Percentiles rank a stretch among this genome's conserved stretches.
Evolutionary conservation across 2,329 filamentous ascomycete genomes (phyloP).

Genomic region (Dothideomycetes sp.): DNA sequence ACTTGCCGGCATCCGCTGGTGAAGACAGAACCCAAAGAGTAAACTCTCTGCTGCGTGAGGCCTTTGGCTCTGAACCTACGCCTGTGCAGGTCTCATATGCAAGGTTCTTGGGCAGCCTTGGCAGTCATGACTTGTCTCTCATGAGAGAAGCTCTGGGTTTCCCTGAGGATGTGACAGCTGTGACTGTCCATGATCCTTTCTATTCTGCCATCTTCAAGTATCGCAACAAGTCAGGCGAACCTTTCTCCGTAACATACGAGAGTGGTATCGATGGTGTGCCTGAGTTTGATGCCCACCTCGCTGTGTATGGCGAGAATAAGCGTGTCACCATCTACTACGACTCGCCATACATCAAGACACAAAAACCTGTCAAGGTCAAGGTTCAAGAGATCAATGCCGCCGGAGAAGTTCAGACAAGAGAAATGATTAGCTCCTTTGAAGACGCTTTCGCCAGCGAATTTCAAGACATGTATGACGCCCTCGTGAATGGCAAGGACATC

Average conservation of each 20-base stretch:
- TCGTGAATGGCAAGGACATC: constrained; percentile 29
- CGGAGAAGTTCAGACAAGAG: constrained; percentile 22
- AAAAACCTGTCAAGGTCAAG: constrained; percentile 40
- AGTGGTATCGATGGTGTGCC: constrained; percentile 47
- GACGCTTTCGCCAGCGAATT: constrained; percentile 39
- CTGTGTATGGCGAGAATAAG: constrained; percentile 46
- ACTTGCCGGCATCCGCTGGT: constrained; percentile 28
- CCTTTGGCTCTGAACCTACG: constrained; percentile 26
- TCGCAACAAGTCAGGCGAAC: constrained; percentile 19
- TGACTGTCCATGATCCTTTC: constrained; percentile 35
- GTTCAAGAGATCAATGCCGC: constrained; percentile 36
- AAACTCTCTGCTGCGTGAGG: constrained; percentile 26
- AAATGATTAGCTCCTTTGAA: constrained; percentile 38
- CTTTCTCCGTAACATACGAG: constrained; percentile 49
- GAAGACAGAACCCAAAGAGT: constrained; percentile 20
- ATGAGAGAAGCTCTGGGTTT: constrained; percentile 48
- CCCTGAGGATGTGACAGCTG: constrained; percentile 38
- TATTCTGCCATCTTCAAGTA: constrained; percentile 38
- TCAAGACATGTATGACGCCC: constrained; percentile 30
- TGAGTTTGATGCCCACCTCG: constrained; percentile 44
- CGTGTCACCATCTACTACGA: constrained; percentile 47
- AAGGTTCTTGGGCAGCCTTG: constrained; percentile 40
- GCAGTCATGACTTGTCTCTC: constrained; percentile 45
- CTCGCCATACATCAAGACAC: constrained; percentile 48
- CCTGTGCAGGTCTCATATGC: constrained; percentile 26